Conservation (phyloP, 352 stramenopile species). For the Discostella stelligera region DNA sequence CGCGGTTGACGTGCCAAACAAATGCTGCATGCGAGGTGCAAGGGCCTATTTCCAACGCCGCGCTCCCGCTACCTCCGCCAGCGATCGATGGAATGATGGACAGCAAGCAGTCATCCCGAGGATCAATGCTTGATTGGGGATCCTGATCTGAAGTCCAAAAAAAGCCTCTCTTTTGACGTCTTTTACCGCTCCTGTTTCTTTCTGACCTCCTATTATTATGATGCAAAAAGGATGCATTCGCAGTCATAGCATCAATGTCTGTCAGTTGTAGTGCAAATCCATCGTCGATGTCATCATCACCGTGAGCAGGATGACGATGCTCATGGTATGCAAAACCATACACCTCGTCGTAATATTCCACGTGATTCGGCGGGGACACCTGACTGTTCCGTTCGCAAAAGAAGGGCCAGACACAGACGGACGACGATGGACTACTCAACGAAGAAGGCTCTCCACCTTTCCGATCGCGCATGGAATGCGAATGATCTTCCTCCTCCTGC, state of each 20-base stretch:
- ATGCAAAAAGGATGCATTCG: conserved; percentile 5
- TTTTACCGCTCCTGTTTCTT: not conserved
- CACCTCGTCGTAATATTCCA: conserved; percentile 14
- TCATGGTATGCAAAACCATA: conserved; percentile 1
- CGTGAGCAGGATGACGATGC: not conserved
- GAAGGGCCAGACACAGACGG: conserved; percentile 45
- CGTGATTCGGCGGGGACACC: conserved; percentile 10
- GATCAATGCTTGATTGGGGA: conserved; percentile 3
- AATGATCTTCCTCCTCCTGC: too few relatives aligned
- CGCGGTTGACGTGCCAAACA: conserved; percentile 58
- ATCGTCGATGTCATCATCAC: conserved; percentile 37
- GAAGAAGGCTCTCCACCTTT: not conserved
- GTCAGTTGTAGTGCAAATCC: conserved; percentile 57
- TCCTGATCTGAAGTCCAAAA: conserved; percentile 18
- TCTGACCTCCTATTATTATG: not conserved
- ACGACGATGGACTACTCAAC: too few relatives aligned
- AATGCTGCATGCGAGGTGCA: conserved; percentile 59
- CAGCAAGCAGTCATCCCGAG: conserved; percentile 38
- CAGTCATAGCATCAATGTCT: conserved; percentile 40
- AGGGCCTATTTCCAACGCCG: conserved; percentile 34
- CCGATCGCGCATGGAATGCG: not conserved
- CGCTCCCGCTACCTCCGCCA: not conserved
- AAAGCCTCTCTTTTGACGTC: conserved; percentile 14
- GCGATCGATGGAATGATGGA: conserved; percentile 15
- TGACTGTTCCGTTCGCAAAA: conserved; percentile 41